Base-by-base conservation (phyloP, 78 protist species). In the Dictyostelium brefeldianum region DNA sequence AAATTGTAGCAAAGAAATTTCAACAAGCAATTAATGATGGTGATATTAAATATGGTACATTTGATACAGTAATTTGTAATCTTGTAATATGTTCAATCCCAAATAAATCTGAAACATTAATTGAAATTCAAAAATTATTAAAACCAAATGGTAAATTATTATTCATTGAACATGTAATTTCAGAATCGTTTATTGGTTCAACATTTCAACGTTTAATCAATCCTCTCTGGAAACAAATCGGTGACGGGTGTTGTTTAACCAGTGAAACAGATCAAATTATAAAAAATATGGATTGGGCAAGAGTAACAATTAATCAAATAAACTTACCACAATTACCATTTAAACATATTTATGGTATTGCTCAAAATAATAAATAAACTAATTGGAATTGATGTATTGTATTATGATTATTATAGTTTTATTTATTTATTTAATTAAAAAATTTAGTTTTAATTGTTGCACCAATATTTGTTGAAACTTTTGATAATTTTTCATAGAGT, bases 81-180 rank as follows among this genome's bases (percentile, higher is more conserved):
- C 69, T 85, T 9, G 92, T 85, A 5, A 48, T 85, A 11, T 85
- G 92, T 47, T 85, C 92, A 46, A 78, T 85, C 17, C 92, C 92
- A 20, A 15, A 85, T 18, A 51, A 31, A n/a, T 62, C 64, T 43
- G 29, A 20, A 46, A 75, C 48, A 20, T 25, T 85, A 5, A 6
- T 10, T 1, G 81, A 70, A 7, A 78, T 85, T 20, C 83, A 85
- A 50, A 11, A 73, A 20, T 67, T 85, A 5, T 65, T 85, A 22
- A 85, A 74, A 48, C 92, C 92, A 14, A 71, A 71, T 53, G 92
- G 92, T 27, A 85, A 85, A 50, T 41, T 85, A 11, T 62, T 85
- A 25, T 85, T 85, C 46, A 59, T 85, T 17, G 92, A 85, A 48
- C 92, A 85, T 51, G 81, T 85, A 17, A 17, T 25, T 4, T 56